Evolutionary conservation across 306 rosid species (phyloP).

Genomic region (Cucumis hystrix): DNA sequence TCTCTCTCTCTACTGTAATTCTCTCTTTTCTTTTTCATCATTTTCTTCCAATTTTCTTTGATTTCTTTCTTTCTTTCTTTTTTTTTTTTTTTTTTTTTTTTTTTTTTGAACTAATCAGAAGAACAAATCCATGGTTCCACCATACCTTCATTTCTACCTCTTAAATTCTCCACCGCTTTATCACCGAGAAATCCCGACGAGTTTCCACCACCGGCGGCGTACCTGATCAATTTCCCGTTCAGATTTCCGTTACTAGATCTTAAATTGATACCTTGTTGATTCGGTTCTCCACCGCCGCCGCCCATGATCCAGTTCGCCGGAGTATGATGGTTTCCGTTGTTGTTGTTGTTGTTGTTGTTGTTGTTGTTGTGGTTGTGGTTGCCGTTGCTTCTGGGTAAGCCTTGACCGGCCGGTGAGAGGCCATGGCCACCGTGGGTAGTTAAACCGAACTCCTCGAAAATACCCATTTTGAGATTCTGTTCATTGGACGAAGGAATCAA

Average conservation of each 20-base stretch:
- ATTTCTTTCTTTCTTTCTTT: no score
- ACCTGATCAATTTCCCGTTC: conserved; percentile 21
- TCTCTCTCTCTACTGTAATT: background rate
- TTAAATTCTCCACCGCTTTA: conserved; percentile 24
- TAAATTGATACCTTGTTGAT: conserved; percentile 12
- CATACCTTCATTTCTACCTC: conserved; percentile 70
- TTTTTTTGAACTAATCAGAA: conserved; percentile 35
- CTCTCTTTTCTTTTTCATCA: background rate
- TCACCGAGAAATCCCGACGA: conserved; percentile 37
- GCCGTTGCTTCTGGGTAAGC: background rate
- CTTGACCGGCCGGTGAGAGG: conserved; percentile 7
- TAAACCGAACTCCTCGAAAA: conserved; percentile 42
- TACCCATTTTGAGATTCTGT: conserved; percentile 30
- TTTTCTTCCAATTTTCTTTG: background rate
- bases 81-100: background rate
- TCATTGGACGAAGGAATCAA: conserved; percentile 9
- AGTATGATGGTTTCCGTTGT: conserved; percentile 8
- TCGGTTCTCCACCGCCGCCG: conserved; percentile 5
- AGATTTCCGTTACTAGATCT: conserved; percentile 27
- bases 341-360: conserved; percentile 6
- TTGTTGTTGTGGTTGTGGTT: background rate
- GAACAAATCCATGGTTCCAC: conserved; percentile 98
- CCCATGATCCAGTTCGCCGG: background rate
- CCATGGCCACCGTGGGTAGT: conserved; percentile 14
- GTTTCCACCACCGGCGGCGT: conserved; percentile 14